These are phyloP conservation scores for Tolypocladium ovalisporum DNA, from an alignment of 2,329 filamentous ascomycete genomes.

Conservation along the genomic window DNA sequence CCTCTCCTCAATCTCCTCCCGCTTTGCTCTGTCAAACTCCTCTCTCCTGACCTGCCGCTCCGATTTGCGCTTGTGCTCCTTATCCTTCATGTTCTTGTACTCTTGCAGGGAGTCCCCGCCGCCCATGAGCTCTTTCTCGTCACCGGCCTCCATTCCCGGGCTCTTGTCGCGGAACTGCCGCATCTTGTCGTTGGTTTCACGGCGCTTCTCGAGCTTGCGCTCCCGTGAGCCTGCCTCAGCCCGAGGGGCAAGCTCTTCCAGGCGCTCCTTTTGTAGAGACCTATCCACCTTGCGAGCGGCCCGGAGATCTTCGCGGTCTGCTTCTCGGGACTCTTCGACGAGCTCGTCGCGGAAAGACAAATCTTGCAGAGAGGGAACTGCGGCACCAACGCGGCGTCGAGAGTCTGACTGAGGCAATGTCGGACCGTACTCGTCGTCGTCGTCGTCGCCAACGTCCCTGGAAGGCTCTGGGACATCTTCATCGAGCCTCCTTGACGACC, in stretches of 20 bases:
- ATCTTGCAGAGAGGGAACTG: conserved; percentile 65
- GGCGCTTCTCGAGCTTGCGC: conserved; percentile 76
- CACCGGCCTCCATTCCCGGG: conserved; percentile 43
- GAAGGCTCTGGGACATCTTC: neutral
- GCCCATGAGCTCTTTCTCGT: conserved; percentile 70
- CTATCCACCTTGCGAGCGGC: conserved; percentile 54
- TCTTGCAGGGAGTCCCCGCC: conserved; percentile 54
- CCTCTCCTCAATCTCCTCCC: conserved; percentile 71
- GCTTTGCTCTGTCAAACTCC: conserved; percentile 63
- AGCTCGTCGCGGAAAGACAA: conserved; percentile 49
- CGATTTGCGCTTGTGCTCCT: conserved; percentile 62
- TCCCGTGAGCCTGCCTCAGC: conserved; percentile 77
- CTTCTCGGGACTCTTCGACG: conserved; percentile 35
- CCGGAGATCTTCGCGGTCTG: conserved; percentile 45
- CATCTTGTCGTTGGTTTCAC: conserved; percentile 61
- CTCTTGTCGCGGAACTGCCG: conserved; percentile 61
- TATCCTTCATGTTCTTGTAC: conserved; percentile 55
- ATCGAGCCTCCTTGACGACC: conserved; percentile 1
- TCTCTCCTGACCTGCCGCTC: conserved; percentile 76
- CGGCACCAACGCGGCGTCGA: conserved; percentile 33
- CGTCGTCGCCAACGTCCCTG: conserved; percentile 22
- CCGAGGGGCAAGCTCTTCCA: conserved; percentile 74
- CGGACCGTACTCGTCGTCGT: conserved; percentile 48
- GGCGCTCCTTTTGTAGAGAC: conserved; percentile 53
- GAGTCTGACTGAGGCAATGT: conserved; percentile 12